phyloP scores from a whole-genome alignment of 495 filamentous ascomycete genomes.

The Elaphomyces granulatus region DNA sequence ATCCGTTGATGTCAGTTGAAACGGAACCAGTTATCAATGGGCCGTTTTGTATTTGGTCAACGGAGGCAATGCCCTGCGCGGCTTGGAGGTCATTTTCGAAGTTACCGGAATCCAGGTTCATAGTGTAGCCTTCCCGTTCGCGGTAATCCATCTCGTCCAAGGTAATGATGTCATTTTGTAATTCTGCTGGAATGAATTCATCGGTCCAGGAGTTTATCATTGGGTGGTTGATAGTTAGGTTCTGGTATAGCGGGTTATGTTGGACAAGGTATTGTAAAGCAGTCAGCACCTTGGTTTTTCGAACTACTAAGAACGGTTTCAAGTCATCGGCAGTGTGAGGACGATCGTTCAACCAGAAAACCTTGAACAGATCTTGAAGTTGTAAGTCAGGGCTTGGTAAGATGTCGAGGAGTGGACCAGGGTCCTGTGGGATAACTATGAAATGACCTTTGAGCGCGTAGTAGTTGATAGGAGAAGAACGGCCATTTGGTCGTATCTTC shows the following conservation, averaged over 20 bases:
- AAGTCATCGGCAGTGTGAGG: not conserved
- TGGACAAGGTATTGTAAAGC: slow-evolving; percentile 6
- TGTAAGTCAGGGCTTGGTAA: slow-evolving; percentile 2
- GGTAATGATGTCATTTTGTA: not conserved
- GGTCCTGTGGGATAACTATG: slow-evolving; percentile 8
- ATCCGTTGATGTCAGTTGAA: slow-evolving; percentile 6
- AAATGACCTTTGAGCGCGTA: slow-evolving; percentile 7
- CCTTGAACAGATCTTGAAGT: slow-evolving; percentile 1
- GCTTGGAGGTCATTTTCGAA: slow-evolving; percentile 7
- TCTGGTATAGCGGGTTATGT: slow-evolving; percentile 5
- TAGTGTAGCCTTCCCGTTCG: slow-evolving; percentile 7
- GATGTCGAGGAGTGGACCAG: slow-evolving; percentile 7
- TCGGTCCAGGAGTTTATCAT: not conserved
- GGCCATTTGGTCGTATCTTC: not conserved
- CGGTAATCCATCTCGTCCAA: not conserved
- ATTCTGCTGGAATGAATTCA: not conserved
- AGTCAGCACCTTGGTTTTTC: slow-evolving; percentile 4
- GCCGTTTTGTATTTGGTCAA: not conserved
- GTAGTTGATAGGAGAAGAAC: not conserved
- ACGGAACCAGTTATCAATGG: slow-evolving; percentile 4
- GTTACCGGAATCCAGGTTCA: not conserved
- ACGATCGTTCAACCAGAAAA: not conserved
- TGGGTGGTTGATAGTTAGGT: not conserved
- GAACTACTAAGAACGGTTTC: slow-evolving; percentile 3
- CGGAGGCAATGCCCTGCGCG: not conserved